A percentile compares a stretch with the other conserved stretches of the same genome.
phyloP scores from a whole-genome alignment of 164 flowering plant genomes.

The Litsea cubeba region DNA sequence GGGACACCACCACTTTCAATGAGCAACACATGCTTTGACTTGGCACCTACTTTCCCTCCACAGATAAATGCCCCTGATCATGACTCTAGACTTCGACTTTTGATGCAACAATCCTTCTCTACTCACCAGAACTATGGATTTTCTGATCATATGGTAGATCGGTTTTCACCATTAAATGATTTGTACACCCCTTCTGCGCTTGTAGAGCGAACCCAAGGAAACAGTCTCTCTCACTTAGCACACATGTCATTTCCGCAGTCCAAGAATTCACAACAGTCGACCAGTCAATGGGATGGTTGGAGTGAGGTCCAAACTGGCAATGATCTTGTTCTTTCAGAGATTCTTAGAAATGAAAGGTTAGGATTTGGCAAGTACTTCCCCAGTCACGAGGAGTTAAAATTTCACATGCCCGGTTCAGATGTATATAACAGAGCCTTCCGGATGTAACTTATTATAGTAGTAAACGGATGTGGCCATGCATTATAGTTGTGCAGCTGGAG shows the following conservation, averaged over 20 bases:
- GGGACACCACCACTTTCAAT: conserved; percentile 53
- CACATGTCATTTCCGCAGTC: conserved; percentile 56
- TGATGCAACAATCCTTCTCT: conserved; percentile 63
- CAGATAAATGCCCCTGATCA: conserved; percentile 46
- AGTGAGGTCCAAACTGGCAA: conserved; percentile 50
- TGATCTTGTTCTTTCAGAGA: conserved; percentile 42
- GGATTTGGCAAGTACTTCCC: conserved; percentile 44
- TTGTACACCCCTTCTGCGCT: conserved; percentile 45
- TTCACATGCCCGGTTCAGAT: conserved; percentile 55
- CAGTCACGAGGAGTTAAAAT: conserved; percentile 57
- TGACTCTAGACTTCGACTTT: conserved; percentile 60
- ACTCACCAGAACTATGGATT: conserved; percentile 52
- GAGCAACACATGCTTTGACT: conserved; percentile 40
- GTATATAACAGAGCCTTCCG: conserved; percentile 74
- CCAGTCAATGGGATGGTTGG: conserved; percentile 79
- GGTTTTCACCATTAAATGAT: conserved; percentile 39
- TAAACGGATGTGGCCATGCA: conserved; percentile 6
- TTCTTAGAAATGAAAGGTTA: conserved; percentile 58
- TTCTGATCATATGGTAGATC: conserved; percentile 39
- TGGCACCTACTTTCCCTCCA: conserved; percentile 38
- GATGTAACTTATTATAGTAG: conserved; percentile 34
- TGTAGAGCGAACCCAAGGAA: conserved; percentile 52
- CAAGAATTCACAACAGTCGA: conserved; percentile 46
- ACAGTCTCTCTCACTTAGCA: conserved; percentile 39
- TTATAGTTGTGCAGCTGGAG: not conserved